Evolutionary conservation across 2,329 filamentous ascomycete genomes (phyloP), one percentile per base, ranked within the genome.

Genomic region (Kalmusia sp.): DNA sequence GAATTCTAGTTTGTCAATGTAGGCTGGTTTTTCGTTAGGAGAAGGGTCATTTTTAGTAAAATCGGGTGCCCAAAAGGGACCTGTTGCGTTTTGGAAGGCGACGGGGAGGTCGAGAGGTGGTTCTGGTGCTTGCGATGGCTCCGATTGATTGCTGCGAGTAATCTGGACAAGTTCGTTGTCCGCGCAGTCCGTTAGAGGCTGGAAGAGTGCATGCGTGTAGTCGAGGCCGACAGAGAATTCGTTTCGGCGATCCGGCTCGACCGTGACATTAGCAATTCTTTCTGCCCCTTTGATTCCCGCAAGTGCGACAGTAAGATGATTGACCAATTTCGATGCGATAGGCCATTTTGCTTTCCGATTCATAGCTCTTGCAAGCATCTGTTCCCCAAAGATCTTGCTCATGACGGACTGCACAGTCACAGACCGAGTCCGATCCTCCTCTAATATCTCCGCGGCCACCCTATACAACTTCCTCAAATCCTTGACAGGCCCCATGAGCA

Each of bases 171-270:
- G 59, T 38, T 74, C 71, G 28, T 67, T 56, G 34, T 65, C 48
- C 1, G 61, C 61, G n/a, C 58, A 61, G 49, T 68, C 58, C 4
- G 60, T 51, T 6, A 73, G 49, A 0, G 67, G 66, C 34, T 74
- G 68, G 58, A 83, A 83, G 2, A 84, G 72, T 1, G 75, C 70
- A 6, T 81, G 80, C 40, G 78, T 73, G 59, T 81, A 83, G 64
- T 84, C 82, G 6, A 84, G 69, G 3, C 80, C 80, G 11, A 84
- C 79, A 3, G 78, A 77, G 50, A 76, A 83, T 47, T 84, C 82
- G 59, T 81, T 79, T 3, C 72, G 73, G 12, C 67, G 72, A 6
- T 72, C 75, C 17, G 55, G 45, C 1, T 69, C 55, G 19, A 75
- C 64, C 0, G 73, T 74, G 14, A 51, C 17, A 8, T 65, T 62